Percentiles rank a stretch among this genome's conserved stretches.
Evolutionary conservation across 768 basidiomycete genomes (phyloP).

Genomic region (Lepiota venenata): DNA sequence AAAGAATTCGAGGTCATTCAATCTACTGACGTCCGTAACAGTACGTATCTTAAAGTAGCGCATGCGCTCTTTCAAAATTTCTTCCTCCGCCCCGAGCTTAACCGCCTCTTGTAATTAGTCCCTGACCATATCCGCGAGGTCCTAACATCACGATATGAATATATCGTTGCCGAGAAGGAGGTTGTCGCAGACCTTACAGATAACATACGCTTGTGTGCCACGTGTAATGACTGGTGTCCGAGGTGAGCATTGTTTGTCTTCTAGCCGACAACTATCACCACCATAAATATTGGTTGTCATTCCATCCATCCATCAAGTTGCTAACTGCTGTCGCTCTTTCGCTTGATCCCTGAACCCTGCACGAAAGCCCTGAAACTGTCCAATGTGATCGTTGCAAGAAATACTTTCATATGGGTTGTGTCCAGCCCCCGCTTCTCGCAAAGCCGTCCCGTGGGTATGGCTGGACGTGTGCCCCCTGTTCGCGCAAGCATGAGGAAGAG

Average conservation of each 20-base stretch:
- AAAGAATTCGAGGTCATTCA: constrained; percentile 96
- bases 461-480: constrained; percentile 96
- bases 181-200: constrained; percentile 90
- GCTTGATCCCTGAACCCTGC: constrained; percentile 7
- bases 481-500: constrained; percentile 81
- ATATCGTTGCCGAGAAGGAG: constrained; percentile 93
- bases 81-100: constrained; percentile 6
- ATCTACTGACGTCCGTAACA: constrained; percentile 80
- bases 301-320: constrained; percentile 13
- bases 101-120: constrained; percentile 44
- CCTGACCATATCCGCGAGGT: constrained; percentile 78
- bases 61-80: constrained; percentile 3
- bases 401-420: constrained; percentile 93
- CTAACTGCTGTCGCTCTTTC: constrained; percentile 3
- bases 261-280: constrained; percentile 8
- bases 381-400: constrained; percentile 90
- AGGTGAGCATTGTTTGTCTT: constrained; percentile 47
- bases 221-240: constrained; percentile 87
- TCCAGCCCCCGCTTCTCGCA: constrained; percentile 83
- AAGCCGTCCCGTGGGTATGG: constrained; percentile 97
- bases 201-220: constrained; percentile 76
- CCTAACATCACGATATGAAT: constrained; percentile 84
- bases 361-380: constrained; percentile 70
- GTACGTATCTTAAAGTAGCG: constrained; percentile 46
- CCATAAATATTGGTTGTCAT: constrained; percentile 12